A percentile compares a stretch with the other conserved stretches of the same genome.
Conservation (phyloP, 345 rosid species). For the Citrus maxima region DNA sequence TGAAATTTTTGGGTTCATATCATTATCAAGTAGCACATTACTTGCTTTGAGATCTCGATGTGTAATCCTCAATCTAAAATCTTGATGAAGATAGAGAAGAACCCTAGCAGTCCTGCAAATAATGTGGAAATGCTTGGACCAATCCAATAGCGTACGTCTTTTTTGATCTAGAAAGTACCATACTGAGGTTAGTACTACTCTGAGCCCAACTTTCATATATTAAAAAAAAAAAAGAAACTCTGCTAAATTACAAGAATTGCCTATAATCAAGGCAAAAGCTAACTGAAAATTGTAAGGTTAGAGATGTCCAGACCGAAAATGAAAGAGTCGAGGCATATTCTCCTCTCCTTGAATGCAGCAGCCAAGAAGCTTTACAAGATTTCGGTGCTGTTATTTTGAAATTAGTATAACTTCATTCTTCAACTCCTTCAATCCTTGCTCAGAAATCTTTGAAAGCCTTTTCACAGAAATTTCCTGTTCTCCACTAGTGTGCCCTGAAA, state of each 20-base stretch:
- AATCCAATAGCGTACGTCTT: slow-evolving; percentile 21
- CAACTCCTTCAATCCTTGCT: slow-evolving; percentile 44
- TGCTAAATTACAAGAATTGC: too few species aligned
- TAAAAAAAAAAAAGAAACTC: too few species aligned
- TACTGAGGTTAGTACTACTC: neutral
- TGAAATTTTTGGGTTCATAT: slow-evolving; percentile 37
- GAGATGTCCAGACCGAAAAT: slow-evolving; percentile 22
- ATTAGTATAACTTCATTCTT: slow-evolving; percentile 41
- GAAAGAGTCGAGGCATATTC: slow-evolving; percentile 26
- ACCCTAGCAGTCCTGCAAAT: slow-evolving; percentile 39
- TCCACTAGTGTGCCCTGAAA: slow-evolving; percentile 34
- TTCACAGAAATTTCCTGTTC: slow-evolving; percentile 51
- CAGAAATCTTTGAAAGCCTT: slow-evolving; percentile 39
- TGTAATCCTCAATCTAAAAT: slow-evolving; percentile 34
- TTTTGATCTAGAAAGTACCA: slow-evolving; percentile 23
- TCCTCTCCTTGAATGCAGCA: slow-evolving; percentile 31
- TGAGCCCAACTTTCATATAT: neutral
- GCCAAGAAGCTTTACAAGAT: slow-evolving; percentile 43
- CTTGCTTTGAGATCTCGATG: slow-evolving; percentile 42
- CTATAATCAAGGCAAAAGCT: neutral
- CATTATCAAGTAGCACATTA: slow-evolving; percentile 33
- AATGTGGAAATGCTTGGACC: slow-evolving; percentile 34
- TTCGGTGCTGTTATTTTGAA: slow-evolving; percentile 45
- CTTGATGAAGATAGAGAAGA: slow-evolving; percentile 41
- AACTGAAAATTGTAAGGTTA: slow-evolving; percentile 21